Evolutionary conservation across 129 eudicot species (phyloP).

Genomic region (Ambrosia trifida): DNA sequence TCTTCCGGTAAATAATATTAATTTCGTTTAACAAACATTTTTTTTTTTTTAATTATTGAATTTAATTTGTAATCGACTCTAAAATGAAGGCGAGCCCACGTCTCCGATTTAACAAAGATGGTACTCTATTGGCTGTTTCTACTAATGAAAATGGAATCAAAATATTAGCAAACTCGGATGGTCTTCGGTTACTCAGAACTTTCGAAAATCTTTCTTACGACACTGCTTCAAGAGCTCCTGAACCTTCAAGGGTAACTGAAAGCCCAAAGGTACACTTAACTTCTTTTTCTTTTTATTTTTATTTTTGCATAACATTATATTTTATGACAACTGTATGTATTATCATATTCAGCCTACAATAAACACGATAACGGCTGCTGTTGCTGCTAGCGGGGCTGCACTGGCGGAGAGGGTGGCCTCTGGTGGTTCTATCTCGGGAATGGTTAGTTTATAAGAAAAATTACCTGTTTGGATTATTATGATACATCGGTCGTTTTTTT

Average conservation of each 20-base stretch:
- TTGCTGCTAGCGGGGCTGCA: constrained; percentile 63
- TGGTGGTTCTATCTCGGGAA: constrained; percentile 54
- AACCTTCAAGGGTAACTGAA: constrained; percentile 57
- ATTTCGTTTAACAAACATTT: background rate
- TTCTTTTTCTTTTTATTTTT: background rate
- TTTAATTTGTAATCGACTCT: constrained; percentile 9
- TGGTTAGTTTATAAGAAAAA: constrained; percentile 46
- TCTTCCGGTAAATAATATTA: constrained; percentile 40
- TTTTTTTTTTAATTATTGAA: background rate
- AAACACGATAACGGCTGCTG: constrained; percentile 54
- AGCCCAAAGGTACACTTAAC: background rate
- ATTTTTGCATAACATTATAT: background rate
- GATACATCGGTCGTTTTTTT: background rate
- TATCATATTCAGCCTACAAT: constrained; percentile 56
- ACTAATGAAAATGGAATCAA: constrained; percentile 52
- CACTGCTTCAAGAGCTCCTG: constrained; percentile 37
- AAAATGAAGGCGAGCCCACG: constrained; percentile 52
- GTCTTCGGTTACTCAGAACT: constrained; percentile 45
- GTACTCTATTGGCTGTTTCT: constrained; percentile 58
- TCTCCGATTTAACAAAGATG: constrained; percentile 54
- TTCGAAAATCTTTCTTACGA: constrained; percentile 35
- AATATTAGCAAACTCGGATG: constrained; percentile 49
- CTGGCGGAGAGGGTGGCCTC: constrained; percentile 67
- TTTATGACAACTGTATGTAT: background rate
- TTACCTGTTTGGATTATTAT: background rate